phyloP scores from a whole-genome alignment of 2,329 filamentous ascomycete species.

The Ascochyta rabiei region DNA sequence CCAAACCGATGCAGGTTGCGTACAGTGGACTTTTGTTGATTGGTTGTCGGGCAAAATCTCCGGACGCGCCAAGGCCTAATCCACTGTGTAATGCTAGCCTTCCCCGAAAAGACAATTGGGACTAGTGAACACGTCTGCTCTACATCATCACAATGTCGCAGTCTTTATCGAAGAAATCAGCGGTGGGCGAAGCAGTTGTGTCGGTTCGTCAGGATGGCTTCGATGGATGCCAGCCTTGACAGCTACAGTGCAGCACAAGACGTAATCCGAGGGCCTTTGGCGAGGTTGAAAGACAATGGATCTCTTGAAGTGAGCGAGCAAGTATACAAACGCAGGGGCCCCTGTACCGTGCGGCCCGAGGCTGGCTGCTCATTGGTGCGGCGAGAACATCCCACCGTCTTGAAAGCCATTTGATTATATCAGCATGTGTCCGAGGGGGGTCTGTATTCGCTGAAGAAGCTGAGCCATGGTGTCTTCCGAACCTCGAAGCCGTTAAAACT shows the following conservation, averaged over 20 bases:
- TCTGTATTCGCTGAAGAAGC: background rate
- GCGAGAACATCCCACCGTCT: background rate
- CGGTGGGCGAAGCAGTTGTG: no score
- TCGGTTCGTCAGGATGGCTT: no score
- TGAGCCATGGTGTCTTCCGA: background rate
- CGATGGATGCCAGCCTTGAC: no score
- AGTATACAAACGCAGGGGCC: slow-evolving; percentile 2
- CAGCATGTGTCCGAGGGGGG: slow-evolving; percentile 3
- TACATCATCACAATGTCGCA: background rate
- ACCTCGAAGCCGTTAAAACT: slow-evolving; percentile 10
- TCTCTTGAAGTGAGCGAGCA: slow-evolving; percentile 1
- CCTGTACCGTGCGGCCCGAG: background rate
- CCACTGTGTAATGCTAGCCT: background rate
- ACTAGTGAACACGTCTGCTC: background rate
- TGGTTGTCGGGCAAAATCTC: background rate
- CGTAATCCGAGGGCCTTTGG: no score
- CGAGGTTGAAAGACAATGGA: background rate
- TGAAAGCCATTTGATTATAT: slow-evolving; percentile 1
- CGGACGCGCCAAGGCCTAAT: background rate
- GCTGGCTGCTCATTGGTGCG: slow-evolving; percentile 4
- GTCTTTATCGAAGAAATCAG: no score
- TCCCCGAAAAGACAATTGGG: no score
- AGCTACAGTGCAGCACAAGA: no score
- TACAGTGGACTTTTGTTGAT: background rate
- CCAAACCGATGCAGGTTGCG: background rate